Base-by-base conservation (phyloP, 2,329 filamentous ascomycete species). In the Phaeophleospora eucalypticola region DNA sequence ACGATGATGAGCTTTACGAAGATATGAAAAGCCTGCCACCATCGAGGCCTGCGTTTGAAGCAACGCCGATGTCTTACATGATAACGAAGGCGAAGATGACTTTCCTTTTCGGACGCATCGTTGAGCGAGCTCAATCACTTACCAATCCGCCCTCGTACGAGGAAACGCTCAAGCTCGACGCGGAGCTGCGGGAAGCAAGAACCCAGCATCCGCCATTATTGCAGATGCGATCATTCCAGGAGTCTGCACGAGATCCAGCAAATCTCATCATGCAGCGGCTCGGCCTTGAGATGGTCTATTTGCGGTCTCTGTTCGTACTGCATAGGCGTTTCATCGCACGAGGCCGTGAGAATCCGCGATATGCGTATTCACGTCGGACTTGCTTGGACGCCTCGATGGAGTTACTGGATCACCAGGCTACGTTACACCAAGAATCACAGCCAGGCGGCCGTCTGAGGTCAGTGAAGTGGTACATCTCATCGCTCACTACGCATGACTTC, bases 301-400 rank as follows among this genome's bases (percentile, higher is more conserved):
- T 94, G 54, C 95, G 95, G 69, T 86, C 89, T 15, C 78, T 95
- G 59, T 94, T 89, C 59, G 80, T 95, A 17, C 78, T 98, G 33
- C 93, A 98, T 66, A 80, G 89, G 41, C 89, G 89, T 54, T 96
- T 93, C 65, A 78, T 95, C 48, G 75, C 80, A n/a, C 80, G 83
- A 49, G 87, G 89, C 4, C 77, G 86, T 39, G 80, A 86, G 49
- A 93, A 91, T 58, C 75, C 86, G 8, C 80, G 89, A 7, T 97
- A 95, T 61, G 80, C 83, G 7, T 88, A 93, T 62, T 95, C 89
- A 2, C 81, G 91, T 21, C 82, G 84, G 34, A 85, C 83, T 17
- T 93, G 89, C 53, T 84, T 97, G 34, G 89, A 95, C 60, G 87
- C 90, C 1, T 88, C 89, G 0, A 77, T 96, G 75, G 83, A 86